phyloP scores from a whole-genome alignment of 768 basidiomycete species.

The Termitomyces sp. region DNA sequence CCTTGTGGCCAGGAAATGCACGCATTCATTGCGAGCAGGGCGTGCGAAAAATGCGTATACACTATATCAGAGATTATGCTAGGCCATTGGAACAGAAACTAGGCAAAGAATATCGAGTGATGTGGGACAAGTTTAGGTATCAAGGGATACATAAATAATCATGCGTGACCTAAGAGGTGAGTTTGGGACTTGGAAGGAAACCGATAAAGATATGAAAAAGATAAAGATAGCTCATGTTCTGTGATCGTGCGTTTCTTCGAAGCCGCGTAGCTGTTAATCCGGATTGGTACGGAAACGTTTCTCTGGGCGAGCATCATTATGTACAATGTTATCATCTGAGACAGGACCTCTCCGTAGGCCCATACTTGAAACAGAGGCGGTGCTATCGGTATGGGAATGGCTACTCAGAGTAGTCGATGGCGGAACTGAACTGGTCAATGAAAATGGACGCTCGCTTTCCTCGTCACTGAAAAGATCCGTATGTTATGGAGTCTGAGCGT shows the following conservation, averaged over 20 bases:
- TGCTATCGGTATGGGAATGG: constrained; percentile 23
- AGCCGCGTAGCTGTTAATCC: background rate
- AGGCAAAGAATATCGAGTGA: background rate
- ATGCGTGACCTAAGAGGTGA: background rate
- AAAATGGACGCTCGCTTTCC: constrained; percentile 27
- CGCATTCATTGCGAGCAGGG: too few relatives aligned
- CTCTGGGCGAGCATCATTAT: constrained; percentile 22
- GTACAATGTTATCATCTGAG: constrained; percentile 26
- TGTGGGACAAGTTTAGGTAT: background rate
- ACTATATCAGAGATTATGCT: background rate
- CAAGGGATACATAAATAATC: background rate
- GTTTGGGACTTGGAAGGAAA: background rate
- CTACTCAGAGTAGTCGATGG: background rate
- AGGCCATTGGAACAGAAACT: background rate
- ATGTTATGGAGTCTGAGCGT: constrained; percentile 29
- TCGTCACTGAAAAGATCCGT: constrained; percentile 41
- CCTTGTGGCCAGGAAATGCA: too few relatives aligned
- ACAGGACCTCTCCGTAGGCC: constrained; percentile 33
- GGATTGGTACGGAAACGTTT: constrained; percentile 25
- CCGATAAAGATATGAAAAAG: constrained; percentile 10
- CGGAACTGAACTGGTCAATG: constrained; percentile 16
- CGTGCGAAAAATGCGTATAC: background rate
- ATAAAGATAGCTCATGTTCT: constrained; percentile 5
- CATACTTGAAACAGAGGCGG: constrained; percentile 33
- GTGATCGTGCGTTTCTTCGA: background rate